Evolutionary conservation across 1,284 basidiomycete species (phyloP), one percentile per base, ranked within the genome.

Genomic region (Omphalotus olearius): DNA sequence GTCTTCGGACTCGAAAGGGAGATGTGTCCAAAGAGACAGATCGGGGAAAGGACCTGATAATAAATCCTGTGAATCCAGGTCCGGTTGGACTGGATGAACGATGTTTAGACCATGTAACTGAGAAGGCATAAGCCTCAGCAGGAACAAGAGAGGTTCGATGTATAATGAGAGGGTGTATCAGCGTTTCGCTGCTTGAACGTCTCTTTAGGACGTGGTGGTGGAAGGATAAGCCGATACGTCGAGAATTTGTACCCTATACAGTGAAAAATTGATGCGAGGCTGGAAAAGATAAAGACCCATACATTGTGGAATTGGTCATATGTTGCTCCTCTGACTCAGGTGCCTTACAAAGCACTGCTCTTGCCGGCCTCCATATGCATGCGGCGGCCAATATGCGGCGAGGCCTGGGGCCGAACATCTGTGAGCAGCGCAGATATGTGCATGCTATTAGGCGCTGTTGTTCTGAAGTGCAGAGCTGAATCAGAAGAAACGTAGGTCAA

Each of bases 1-100:
- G 16, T 89, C 88, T 63, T 91, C 88, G 1, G 81, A 82, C 53
- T 89, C 82, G 67, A 93, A 93, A 13, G 82, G 70, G 56, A 92
- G 75, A 66, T 87, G 86, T 7, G 88, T 87, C 91, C 91, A 93
- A 46, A 91, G 73, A 16, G 77, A 76, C 47, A 91, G 75, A 65
- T 90, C 89, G 10, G 83, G 83, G 63, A 82, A 85, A 2, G 80
- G 71, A 1, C 80, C 71, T 0, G 79, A 69, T 52, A 88, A 75
- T 38, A 88, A 72, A 56, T 87, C 82, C 60, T 78, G 78, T 52
- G 69, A 62, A 63, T 80, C 72, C 37, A 72, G 68, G 46, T 73
- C 62, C 20, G 72, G 63, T 16, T 73, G 71, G 10, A 69, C 65
- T 39, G 79, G 69, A 48, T 84, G 82, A 47, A 91, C 76, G 66